Evolutionary conservation across 1,139 yeast species (phyloP), one percentile per base, ranked within the genome.

Genomic region (Zygosaccharomyces sapae): DNA sequence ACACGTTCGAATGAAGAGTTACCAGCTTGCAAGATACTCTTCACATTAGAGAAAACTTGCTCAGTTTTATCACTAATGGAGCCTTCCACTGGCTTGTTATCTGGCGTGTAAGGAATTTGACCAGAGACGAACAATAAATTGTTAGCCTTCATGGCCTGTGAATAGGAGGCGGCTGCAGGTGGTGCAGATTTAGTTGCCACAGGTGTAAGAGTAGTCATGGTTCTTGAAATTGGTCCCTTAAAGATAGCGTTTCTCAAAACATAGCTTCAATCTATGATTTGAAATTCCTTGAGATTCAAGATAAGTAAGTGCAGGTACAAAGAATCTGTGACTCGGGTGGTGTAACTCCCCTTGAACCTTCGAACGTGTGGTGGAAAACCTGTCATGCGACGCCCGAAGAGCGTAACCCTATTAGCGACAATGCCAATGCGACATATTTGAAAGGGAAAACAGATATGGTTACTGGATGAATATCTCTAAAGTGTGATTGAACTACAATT

Each of bases 131-230:
- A 92, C 66, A 92, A 71, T 68, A 88, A 81, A 49, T 89, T 89
- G 66, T 84, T 83, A 54, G 81, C 92, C 73, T 86, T 89, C 69
- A 89, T 79, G 43, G 97, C 97, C 69, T 89, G 97, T 38, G 95
- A 86, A 71, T 90, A 90, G 16, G 95, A 81, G 47, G 96, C 97
- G 43, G 96, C 96, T 55, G 97, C 95, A 52, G 95, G 88, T 60
- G 97, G 97, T 33, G 96, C 96, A 57, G 75, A 76, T 53, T 80
- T 75, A 48, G 95, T 83, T 62, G 75, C 74, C 22, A 65, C 62
- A 20, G 68, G 65, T 13, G 65, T 62, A 43, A 64, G 48, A 9
- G 59, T 61, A 36, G 58, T 53, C 59, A 63, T 55, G 36, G 54
- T 48, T 54, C 66, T 61, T n/a, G 49, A 43, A 33, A 54, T 43